phyloP scores from a whole-genome alignment of 2,329 filamentous ascomycete species.

The Helicocarpus griseus region DNA sequence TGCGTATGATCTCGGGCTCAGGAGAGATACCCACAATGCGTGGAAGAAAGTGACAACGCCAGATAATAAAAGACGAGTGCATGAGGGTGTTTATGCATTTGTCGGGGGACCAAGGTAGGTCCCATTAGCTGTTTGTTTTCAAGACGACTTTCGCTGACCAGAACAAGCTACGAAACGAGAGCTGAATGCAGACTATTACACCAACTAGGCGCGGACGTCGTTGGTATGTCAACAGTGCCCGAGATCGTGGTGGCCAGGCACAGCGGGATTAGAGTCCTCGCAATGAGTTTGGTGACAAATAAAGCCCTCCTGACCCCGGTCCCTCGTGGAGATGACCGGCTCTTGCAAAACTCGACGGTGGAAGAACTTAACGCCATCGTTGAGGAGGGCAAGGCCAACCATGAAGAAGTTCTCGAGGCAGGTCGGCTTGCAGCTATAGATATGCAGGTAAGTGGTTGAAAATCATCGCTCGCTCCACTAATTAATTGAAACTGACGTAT shows the following conservation, averaged over 20 bases:
- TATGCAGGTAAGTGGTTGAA: conserved; percentile 44
- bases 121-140: neutral
- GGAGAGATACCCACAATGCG: conserved; percentile 46
- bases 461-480: neutral
- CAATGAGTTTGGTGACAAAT: conserved; percentile 59
- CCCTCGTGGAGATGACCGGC: conserved; percentile 47
- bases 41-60: conserved; percentile 43
- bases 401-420: conserved; percentile 56
- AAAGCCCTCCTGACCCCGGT: conserved; percentile 51
- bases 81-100: conserved; percentile 58
- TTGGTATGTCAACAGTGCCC: conserved; percentile 61
- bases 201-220: conserved; percentile 55
- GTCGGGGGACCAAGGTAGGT: conserved; percentile 51
- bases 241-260: conserved; percentile 59
- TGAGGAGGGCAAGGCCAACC: conserved; percentile 51
- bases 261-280: conserved; percentile 52
- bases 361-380: conserved; percentile 46
- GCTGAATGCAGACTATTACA: conserved; percentile 55
- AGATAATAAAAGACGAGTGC: conserved; percentile 42
- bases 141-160: conserved; percentile 2
- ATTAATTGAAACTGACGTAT: conserved; percentile 7
- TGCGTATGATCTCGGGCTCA: conserved; percentile 54
- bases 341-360: conserved; percentile 41
- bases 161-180: conserved; percentile 50
- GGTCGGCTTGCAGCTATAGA: conserved; percentile 51